Evolutionary conservation across 768 basidiomycete species (phyloP).

Genomic region (Podaxis carcinomalis): DNA sequence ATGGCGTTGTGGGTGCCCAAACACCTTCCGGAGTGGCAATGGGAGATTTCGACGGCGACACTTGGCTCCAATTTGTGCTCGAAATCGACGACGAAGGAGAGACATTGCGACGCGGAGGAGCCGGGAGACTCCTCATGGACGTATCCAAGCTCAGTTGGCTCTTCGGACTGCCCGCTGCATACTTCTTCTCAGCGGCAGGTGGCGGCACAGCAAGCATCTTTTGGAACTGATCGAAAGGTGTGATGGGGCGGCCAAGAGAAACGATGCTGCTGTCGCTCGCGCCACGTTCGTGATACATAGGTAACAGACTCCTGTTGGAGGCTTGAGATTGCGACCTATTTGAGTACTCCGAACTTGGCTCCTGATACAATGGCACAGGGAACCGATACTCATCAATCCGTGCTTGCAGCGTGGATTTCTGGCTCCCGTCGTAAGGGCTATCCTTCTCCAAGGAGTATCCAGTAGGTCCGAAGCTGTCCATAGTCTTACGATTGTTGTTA

Average conservation of each 20-base stretch:
- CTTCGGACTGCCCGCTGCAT: background rate
- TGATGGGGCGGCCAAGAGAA: constrained; percentile 4
- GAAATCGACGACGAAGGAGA: constrained; percentile 6
- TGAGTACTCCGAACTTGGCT: background rate
- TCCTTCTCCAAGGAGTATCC: constrained; percentile 16
- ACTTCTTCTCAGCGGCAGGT: background rate
- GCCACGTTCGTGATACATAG: background rate
- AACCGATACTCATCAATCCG: background rate
- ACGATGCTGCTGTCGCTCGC: constrained; percentile 1
- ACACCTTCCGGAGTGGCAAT: constrained; percentile 7
- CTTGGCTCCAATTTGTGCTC: background rate
- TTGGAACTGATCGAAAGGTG: constrained; percentile 1
- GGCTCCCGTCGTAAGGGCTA: constrained; percentile 4
- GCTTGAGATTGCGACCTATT: background rate
- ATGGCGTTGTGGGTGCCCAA: background rate
- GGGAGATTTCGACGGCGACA: background rate
- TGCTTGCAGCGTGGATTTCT: background rate
- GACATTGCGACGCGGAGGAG: background rate
- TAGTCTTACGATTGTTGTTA: constrained; percentile 24
- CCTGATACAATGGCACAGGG: constrained; percentile 1
- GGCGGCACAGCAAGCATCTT: constrained; percentile 1
- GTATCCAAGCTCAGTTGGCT: constrained; percentile 1
- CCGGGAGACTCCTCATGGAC: background rate
- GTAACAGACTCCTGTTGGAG: background rate
- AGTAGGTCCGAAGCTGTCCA: constrained; percentile 26